These are phyloP conservation scores for Ogataea chonburiensis DNA, from an alignment of 805 yeast species.

Conservation along the genomic window DNA sequence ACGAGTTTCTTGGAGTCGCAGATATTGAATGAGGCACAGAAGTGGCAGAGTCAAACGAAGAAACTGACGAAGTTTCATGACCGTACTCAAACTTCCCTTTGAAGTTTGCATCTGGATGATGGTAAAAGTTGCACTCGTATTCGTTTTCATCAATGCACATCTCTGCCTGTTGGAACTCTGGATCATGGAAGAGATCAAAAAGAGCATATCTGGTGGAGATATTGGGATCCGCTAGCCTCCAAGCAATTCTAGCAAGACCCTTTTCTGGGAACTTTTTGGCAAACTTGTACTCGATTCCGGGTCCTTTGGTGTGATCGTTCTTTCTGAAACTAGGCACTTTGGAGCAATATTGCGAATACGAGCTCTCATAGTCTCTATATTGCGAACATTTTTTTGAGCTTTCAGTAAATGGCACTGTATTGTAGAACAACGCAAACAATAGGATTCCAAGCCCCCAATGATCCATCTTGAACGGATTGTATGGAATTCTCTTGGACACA, in stretches of 20 bases:
- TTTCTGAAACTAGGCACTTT: constrained; percentile 44
- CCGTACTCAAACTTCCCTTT: constrained; percentile 26
- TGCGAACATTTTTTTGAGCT: constrained; percentile 44
- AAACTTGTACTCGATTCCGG: constrained; percentile 70
- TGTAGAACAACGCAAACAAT: constrained; percentile 59
- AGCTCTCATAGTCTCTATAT: constrained; percentile 55
- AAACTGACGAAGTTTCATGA: constrained; percentile 15
- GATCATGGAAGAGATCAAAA: constrained; percentile 57
- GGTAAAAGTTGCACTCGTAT: constrained; percentile 28
- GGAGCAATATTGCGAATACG: constrained; percentile 38
- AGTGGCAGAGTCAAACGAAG: constrained; percentile 10
- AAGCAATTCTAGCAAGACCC: constrained; percentile 70
- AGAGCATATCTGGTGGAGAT: constrained; percentile 56
- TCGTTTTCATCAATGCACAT: constrained; percentile 57
- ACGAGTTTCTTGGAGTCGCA: constrained; percentile 7
- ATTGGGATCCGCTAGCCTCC: constrained; percentile 74
- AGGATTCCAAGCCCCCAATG: constrained; percentile 75
- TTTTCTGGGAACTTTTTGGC: constrained; percentile 61
- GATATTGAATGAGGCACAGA: constrained; percentile 1
- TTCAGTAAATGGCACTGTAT: constrained; percentile 58
- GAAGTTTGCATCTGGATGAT: constrained; percentile 21
- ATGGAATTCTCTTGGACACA: constrained; percentile 36
- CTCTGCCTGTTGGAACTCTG: constrained; percentile 63
- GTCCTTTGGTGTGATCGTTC: constrained; percentile 49
- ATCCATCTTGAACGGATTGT: constrained; percentile 71